phyloP scores from a whole-genome alignment of 2,329 filamentous ascomycete species.

The Cladophialophora psammophila region DNA sequence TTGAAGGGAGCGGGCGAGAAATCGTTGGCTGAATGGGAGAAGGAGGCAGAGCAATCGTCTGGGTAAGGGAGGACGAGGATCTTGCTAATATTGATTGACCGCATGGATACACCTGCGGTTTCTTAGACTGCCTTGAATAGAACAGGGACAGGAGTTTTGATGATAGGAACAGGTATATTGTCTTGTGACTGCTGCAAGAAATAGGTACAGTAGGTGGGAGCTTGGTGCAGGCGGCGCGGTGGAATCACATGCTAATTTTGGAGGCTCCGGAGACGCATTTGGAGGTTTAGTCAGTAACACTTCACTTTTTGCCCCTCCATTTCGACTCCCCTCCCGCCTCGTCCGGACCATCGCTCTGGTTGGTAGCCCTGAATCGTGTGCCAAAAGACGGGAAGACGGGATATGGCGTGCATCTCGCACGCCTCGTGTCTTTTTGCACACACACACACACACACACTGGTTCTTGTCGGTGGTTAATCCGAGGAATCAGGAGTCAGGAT shows the following conservation, averaged over 20 bases:
- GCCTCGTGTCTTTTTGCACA: neutral
- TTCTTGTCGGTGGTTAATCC: neutral
- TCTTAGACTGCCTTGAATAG: constrained; percentile 3
- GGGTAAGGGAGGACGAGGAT: neutral
- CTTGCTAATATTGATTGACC: constrained; percentile 6
- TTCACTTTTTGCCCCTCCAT: constrained; percentile 1
- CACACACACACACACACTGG: neutral
- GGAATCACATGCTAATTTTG: constrained; percentile 7
- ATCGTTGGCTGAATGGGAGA: constrained; percentile 47
- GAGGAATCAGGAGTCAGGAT: neutral
- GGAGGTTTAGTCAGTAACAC: neutral
- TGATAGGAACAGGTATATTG: constrained; percentile 20
- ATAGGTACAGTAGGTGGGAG: neutral
- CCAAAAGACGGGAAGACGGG: constrained; percentile 1
- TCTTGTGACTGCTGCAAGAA: constrained; percentile 15
- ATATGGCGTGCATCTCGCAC: constrained; percentile 5
- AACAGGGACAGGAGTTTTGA: constrained; percentile 7
- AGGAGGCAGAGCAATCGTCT: constrained; percentile 20
- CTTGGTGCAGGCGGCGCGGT: neutral
- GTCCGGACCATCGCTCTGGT: constrained; percentile 1
- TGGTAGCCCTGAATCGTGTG: constrained; percentile 5
- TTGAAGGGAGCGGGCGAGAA: constrained; percentile 71
- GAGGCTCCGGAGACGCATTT: neutral
- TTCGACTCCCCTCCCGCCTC: neutral
- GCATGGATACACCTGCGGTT: constrained; percentile 1